Base-by-base conservation (phyloP, 306 rosid genomes). In the Dryas drummondii region DNA sequence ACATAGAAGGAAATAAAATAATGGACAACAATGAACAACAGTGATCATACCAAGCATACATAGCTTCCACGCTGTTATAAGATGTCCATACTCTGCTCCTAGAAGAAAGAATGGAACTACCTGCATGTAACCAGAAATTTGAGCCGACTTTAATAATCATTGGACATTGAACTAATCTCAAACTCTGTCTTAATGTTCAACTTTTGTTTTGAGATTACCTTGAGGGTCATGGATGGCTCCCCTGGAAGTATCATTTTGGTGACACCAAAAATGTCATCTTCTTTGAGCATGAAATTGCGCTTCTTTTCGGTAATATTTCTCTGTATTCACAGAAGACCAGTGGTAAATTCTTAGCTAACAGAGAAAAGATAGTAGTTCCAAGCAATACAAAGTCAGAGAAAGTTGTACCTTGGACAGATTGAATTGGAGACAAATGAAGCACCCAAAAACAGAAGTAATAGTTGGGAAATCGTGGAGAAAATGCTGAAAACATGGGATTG, bases 21-120 rank as follows among this genome's bases (percentile, higher is more conserved):
- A 32, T 70, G 6, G 73, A 74, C 59, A 56, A 80, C 61, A 5
- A 56, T 14, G 15, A 75, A 17, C 59, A 70, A 49, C 16, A 32
- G 14, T 63, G 6, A 5, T 41, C 79, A 76, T 83, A 94, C 99
- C 97, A 73, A 88, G 77, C 81, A 85, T 89, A 78, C 78, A 87
- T 27, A 94, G 89, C 80, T 97, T 89, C 93, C 97, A 82, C 19
- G 86, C 59, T 37, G 99, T 92, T 59, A 92, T 82, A 10, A 90
- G 84, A 82, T 90, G 96, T 9, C 97, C 97, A 76, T 90, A 92
- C 64, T 94, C 91, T 4, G 96, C 90, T 79, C 97, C 97, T 45
- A 92, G 80, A 66, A 94, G 84, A 79, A 92, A 91, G 67, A 94
- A 84, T 45, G 97, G 97, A 76, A 82, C 82, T 61, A 90, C 88